Percentiles rank a stretch among this genome's conserved stretches.
These are phyloP conservation scores for Coniella vitis DNA, from an alignment of 2,329 filamentous ascomycete genomes.

Conservation along the genomic window DNA sequence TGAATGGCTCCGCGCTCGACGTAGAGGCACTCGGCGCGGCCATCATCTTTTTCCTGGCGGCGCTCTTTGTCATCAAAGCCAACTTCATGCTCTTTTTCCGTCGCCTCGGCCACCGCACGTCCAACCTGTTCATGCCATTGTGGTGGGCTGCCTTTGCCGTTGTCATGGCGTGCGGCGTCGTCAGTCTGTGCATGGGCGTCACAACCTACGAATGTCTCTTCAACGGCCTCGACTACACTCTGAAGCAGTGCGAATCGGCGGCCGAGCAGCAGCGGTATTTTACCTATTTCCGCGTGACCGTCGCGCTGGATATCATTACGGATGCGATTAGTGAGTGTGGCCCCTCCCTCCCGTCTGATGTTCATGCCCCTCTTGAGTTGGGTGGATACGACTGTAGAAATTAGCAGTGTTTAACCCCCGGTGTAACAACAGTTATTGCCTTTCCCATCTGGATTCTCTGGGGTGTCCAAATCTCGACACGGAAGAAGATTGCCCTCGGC, in stretches of 20 bases:
- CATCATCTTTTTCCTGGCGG: conserved; percentile 12
- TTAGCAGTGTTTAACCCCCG: too few relatives aligned
- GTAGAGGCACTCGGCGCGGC: conserved; percentile 8
- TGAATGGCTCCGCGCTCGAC: not conserved
- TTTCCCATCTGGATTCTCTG: conserved; percentile 14
- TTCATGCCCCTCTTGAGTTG: not conserved
- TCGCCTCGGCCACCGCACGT: conserved; percentile 6
- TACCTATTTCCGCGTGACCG: conserved; percentile 13
- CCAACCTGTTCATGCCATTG: not conserved
- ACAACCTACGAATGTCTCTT: conserved; percentile 12
- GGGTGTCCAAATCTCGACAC: conserved; percentile 11
- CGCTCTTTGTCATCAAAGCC: conserved; percentile 13
- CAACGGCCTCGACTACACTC: conserved; percentile 6
- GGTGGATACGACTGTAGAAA: too few relatives aligned
- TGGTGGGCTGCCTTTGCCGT: conserved; percentile 12
- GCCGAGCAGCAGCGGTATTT: conserved; percentile 11
- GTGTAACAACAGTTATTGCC: conserved; percentile 8
- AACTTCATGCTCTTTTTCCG: conserved; percentile 16
- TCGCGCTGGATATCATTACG: conserved; percentile 10
- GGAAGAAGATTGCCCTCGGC: conserved; percentile 11
- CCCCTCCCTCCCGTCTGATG: not conserved
- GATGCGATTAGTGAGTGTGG: conserved; percentile 3
- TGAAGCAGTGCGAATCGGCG: conserved; percentile 7
- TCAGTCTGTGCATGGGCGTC: conserved; percentile 10
- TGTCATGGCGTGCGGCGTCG: conserved; percentile 8